A percentile compares a stretch with the other conserved stretches of the same genome.
Evolutionary conservation across 345 rosid genomes (phyloP).

Genomic region (Aquilaria yunnanensis): DNA sequence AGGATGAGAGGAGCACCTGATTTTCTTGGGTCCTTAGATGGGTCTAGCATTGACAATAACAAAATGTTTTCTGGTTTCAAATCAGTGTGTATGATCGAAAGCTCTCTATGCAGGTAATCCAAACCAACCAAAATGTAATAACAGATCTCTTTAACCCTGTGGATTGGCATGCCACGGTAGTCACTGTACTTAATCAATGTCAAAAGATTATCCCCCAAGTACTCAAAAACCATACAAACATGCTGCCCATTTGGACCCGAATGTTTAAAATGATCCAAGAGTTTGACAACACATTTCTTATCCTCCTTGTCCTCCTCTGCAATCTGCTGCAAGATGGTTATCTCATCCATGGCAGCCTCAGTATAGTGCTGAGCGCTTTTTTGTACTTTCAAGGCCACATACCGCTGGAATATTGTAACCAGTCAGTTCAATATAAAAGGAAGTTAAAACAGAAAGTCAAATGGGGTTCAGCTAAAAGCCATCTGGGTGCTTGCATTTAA

Average conservation of each 20-base stretch:
- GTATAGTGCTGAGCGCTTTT: constrained; percentile 77
- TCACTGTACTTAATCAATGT: constrained; percentile 56
- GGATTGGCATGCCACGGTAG: constrained; percentile 52
- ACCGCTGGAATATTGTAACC: constrained; percentile 26
- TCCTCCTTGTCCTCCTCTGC: constrained; percentile 62
- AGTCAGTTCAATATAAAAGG: no score
- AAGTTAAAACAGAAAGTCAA: background rate
- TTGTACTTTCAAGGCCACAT: constrained; percentile 64
- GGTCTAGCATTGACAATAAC: constrained; percentile 54
- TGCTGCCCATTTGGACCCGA: constrained; percentile 80
- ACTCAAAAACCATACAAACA: constrained; percentile 76
- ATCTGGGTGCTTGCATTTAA: background rate
- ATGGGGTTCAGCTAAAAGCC: background rate
- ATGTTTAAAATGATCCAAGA: constrained; percentile 75
- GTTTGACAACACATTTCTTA: constrained; percentile 61
- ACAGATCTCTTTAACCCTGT: constrained; percentile 57
- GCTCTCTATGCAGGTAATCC: constrained; percentile 68
- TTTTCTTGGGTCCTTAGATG: constrained; percentile 45
- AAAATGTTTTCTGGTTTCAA: constrained; percentile 65
- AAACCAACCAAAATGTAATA: constrained; percentile 48
- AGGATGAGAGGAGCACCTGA: constrained; percentile 39
- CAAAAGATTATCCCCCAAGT: constrained; percentile 67
- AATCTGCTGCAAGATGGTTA: constrained; percentile 62
- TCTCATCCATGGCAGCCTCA: constrained; percentile 80
- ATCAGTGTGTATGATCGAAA: constrained; percentile 74